These are phyloP conservation scores for Sutorius eximius DNA, from an alignment of 1,284 basidiomycete genomes.

Conservation along the genomic window DNA sequence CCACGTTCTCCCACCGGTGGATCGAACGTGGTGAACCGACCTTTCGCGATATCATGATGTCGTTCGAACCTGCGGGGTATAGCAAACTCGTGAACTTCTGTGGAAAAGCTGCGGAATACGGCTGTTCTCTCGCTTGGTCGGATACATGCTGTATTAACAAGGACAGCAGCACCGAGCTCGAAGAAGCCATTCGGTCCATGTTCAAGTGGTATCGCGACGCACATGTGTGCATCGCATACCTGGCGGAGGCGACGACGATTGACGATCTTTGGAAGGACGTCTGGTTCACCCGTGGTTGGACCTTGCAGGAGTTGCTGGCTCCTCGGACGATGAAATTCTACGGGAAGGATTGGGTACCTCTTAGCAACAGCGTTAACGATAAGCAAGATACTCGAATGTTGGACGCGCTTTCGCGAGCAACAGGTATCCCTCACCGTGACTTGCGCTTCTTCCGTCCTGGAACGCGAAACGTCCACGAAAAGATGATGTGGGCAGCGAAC, in stretches of 20 bases:
- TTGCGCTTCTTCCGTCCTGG: constrained; percentile 30
- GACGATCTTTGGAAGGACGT: constrained; percentile 31
- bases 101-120: constrained; percentile 28
- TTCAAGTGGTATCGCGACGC: constrained; percentile 35
- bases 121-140: constrained; percentile 32
- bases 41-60: constrained; percentile 48
- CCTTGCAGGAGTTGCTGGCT: constrained; percentile 31
- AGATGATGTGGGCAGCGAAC: constrained; percentile 36
- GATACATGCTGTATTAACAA: constrained; percentile 34
- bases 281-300: constrained; percentile 37
- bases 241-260: constrained; percentile 30
- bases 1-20: constrained; percentile 60
- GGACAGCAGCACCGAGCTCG: constrained; percentile 31
- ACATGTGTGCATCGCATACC: constrained; percentile 34
- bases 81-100: constrained; percentile 30
- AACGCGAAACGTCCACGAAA: constrained; percentile 27
- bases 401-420: constrained; percentile 28
- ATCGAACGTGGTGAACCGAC: constrained; percentile 60
- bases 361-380: constrained; percentile 26
- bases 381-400: constrained; percentile 29
- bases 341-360: constrained; percentile 25
- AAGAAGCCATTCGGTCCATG: constrained; percentile 36
- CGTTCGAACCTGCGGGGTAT: constrained; percentile 31
- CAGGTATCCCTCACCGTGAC: constrained; percentile 29
- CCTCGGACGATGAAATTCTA: constrained; percentile 34